These are phyloP conservation scores for Boletus eberwhitei DNA, from an alignment of 768 basidiomycete genomes.

Conservation along the genomic window DNA sequence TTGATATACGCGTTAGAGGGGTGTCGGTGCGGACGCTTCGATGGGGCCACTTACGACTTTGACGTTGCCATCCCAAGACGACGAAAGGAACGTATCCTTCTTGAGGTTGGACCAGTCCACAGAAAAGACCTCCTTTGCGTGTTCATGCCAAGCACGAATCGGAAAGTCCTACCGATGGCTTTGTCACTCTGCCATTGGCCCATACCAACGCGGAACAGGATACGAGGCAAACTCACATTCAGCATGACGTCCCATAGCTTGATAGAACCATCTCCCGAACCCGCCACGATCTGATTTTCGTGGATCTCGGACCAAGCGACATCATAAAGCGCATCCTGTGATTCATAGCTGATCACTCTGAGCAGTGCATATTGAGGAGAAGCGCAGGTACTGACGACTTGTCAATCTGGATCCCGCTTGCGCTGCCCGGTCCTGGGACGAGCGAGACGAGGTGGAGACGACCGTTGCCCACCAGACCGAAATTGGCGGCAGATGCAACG, in stretches of 20 bases:
- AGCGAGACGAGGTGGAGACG: conserved; percentile 69
- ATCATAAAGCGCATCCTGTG: conserved; percentile 87
- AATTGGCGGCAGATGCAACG: conserved; percentile 85
- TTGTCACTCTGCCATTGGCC: conserved; percentile 30
- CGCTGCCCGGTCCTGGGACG: conserved; percentile 43
- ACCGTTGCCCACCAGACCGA: conserved; percentile 94
- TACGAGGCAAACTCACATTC: conserved; percentile 49
- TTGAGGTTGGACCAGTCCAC: conserved; percentile 95
- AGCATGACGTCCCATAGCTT: conserved; percentile 88
- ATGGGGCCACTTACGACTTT: conserved; percentile 66
- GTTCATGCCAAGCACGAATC: conserved; percentile 91
- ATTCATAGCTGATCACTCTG: conserved; percentile 63
- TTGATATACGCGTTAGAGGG: background rate
- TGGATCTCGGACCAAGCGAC: conserved; percentile 94
- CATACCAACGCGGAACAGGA: background rate
- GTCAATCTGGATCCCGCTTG: conserved; percentile 50
- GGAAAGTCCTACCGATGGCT: conserved; percentile 67
- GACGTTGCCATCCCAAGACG: conserved; percentile 89
- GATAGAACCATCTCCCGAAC: conserved; percentile 87
- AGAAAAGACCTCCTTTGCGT: conserved; percentile 87
- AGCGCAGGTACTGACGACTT: conserved; percentile 55
- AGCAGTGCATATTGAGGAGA: conserved; percentile 3
- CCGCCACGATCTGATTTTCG: conserved; percentile 89
- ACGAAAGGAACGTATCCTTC: conserved; percentile 82
- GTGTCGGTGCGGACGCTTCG: background rate